Conservation (phyloP, 139 green algal species). For the Haematococcus lacustris region DNA sequence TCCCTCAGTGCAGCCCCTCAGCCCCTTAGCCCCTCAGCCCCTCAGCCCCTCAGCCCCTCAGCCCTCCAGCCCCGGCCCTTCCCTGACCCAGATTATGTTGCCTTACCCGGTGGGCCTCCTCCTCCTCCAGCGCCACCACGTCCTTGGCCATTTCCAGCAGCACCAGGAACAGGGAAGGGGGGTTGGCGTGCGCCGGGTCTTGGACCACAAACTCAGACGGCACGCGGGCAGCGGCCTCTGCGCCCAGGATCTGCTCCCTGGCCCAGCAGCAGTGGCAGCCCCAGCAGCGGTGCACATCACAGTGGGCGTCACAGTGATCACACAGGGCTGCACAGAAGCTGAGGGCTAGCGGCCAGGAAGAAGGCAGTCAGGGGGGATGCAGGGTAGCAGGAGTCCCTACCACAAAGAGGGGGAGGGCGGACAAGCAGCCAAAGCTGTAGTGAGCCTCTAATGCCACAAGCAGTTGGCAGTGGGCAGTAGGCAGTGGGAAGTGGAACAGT, state of each 20-base stretch:
- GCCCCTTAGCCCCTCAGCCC: too few relatives aligned
- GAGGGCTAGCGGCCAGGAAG: neutral
- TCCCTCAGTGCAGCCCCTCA: too few relatives aligned
- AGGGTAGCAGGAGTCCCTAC: neutral
- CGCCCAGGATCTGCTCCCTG: conserved; percentile 74
- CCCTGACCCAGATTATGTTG: too few relatives aligned
- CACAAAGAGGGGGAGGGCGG: too few relatives aligned
- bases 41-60: too few relatives aligned
- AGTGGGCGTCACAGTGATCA: neutral
- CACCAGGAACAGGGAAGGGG: conserved; percentile 83
- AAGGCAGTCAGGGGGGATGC: neutral
- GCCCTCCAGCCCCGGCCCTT: too few relatives aligned
- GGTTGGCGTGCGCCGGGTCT: conserved; percentile 76
- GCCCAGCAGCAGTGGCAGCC: neutral
- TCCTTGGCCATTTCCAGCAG: conserved; percentile 54
- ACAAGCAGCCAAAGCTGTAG: too few relatives aligned
- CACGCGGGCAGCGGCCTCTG: conserved; percentile 66
- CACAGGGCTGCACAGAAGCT: neutral
- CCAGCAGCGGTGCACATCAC: neutral
- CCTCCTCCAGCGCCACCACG: neutral
- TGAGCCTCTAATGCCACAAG: too few relatives aligned
- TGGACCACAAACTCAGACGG: conserved; percentile 88
- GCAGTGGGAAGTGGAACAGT: too few relatives aligned
- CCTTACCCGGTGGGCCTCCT: neutral
- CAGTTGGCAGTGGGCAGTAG: neutral